Base-by-base conservation (phyloP, 805 yeast species). In the Hanseniaspora singularis region DNA sequence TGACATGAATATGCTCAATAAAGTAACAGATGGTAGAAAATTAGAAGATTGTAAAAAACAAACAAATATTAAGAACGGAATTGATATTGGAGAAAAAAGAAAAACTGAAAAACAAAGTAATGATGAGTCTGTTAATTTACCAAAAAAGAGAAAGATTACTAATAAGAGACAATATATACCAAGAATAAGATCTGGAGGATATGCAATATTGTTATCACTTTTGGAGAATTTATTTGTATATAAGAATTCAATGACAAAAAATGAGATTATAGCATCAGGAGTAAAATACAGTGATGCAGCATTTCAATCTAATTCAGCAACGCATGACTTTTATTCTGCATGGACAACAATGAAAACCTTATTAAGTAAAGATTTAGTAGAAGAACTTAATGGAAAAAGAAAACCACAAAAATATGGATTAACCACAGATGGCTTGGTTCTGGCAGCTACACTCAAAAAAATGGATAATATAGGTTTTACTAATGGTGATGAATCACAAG, bases 151-250 rank as follows among this genome's bases (percentile, higher is more conserved):
- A 40, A 42, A 57, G 49, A 39, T 44, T 49, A 28, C 49, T n/a
- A 57, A 54, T 24, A 55, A 52, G 27, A 58, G 62, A 38, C 67
- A 62, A 31, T 86, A 82, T 59, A 70, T 86, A 0, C 96, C 96
- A 0, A 70, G 68, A 40, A 75, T 76, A 51, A 64, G 88, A 30
- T 76, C 92, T 0, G 96, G 96, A 1, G 94, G 83, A 0, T 88
- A 83, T 64, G 95, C 92, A 0, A 81, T 87, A 8, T 55, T 87
- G 16, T 51, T 85, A 16, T 78, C 79, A 0, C 62, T 87, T 3
- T 63, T 68, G 41, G 66, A 73, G 38, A 48, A 38, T 16, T 20
- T 31, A 19, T 47, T 40, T 18, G 59, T 63, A 3, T 54, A 61
- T 1, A 60, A 69, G 18, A 56, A 60, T n/a, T 94, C 95, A 0